Conservation (phyloP, 768 basidiomycete genomes). For the Clitopilus hobsonii region DNA sequence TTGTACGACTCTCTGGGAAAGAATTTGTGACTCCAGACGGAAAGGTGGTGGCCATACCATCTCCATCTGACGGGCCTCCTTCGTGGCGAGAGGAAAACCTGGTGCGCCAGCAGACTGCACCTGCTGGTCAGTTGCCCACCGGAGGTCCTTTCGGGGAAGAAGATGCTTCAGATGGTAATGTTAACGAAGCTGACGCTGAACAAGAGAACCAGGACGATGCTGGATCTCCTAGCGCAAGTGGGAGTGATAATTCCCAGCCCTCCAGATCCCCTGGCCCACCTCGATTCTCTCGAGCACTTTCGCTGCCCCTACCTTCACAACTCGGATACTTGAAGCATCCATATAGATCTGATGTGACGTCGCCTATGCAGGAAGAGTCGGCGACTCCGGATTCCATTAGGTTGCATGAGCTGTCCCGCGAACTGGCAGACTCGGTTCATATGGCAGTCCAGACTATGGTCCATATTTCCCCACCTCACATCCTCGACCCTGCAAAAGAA, state of each 20-base stretch:
- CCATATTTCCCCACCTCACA: slow-evolving; percentile 84
- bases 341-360: neutral
- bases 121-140: neutral
- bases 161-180: neutral
- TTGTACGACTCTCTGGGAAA: slow-evolving; percentile 49
- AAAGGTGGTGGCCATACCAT: slow-evolving; percentile 33
- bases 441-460: slow-evolving; percentile 88
- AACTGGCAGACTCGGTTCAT: slow-evolving; percentile 89
- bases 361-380: neutral
- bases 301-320: slow-evolving; percentile 1
- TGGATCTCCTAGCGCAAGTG: neutral
- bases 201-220: neutral
- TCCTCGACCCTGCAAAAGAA: slow-evolving; percentile 90
- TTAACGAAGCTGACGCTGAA: neutral
- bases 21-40: slow-evolving; percentile 1
- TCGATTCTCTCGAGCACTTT: slow-evolving; percentile 1
- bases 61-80: slow-evolving; percentile 55
- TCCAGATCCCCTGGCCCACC: neutral
- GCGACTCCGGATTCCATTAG: slow-evolving; percentile 25
- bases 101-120: neutral
- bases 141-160: neutral
- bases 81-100: slow-evolving; percentile 36
- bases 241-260: neutral
- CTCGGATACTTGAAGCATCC: slow-evolving; percentile 2
- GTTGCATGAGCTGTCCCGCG: slow-evolving; percentile 71